Conservation (phyloP, 345 rosid species). For the Theobroma cacao region DNA sequence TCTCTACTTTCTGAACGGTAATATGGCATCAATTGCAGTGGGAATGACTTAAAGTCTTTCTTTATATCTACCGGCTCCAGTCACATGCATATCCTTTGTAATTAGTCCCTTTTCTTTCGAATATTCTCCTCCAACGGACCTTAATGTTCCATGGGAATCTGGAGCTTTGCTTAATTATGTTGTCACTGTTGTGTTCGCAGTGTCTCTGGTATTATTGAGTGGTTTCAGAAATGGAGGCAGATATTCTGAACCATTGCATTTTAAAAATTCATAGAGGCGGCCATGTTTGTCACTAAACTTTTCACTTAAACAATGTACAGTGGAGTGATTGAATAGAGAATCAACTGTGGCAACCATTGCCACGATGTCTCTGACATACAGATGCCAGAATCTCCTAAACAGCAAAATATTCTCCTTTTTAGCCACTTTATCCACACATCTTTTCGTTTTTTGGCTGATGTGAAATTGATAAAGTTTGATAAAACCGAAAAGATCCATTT, state of each 20-base stretch:
- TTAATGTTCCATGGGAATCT: conserved; percentile 16
- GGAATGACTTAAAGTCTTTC: background rate
- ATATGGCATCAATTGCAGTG: background rate
- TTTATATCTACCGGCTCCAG: conserved; percentile 6
- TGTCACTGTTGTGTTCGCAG: background rate
- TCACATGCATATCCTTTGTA: conserved; percentile 12
- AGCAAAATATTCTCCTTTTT: background rate
- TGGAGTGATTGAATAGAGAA: background rate
- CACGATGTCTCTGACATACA: conserved; percentile 1
- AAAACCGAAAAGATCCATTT: conserved; percentile 1
- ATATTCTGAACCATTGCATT: conserved; percentile 11
- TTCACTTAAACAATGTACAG: background rate
- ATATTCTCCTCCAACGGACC: conserved; percentile 20
- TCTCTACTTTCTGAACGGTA: background rate
- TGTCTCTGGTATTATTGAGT: background rate
- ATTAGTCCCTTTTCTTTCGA: conserved; percentile 9
- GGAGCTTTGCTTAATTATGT: conserved; percentile 11
- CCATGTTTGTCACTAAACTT: background rate
- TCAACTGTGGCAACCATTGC: conserved; percentile 7
- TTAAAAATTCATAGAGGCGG: background rate
- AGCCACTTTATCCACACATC: background rate
- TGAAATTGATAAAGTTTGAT: conserved; percentile 1
- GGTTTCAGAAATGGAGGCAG: conserved; percentile 9
- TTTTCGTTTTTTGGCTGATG: conserved; percentile 11
- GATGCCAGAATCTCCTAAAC: background rate